Evolutionary conservation across 768 basidiomycete species (phyloP), one percentile per base, ranked within the genome.

Genomic region (Amanita exitialis): DNA sequence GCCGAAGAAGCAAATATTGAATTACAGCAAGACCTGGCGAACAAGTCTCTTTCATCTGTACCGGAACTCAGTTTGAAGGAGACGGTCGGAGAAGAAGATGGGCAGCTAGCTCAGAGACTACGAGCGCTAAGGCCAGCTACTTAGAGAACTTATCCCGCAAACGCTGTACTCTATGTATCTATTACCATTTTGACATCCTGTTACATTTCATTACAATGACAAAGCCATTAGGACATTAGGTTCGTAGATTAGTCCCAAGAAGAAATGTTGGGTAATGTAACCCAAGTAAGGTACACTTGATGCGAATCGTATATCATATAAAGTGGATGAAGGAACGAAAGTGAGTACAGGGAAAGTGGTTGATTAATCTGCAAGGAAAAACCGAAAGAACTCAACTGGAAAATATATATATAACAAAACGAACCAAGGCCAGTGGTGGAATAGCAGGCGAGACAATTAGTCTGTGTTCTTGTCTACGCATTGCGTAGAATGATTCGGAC

Each of bases 1-100:
- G 96, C 96, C 3, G 96, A 98, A 63, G 95, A 99, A 66, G 92
- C 92, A 20, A 87, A 97, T 57, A 87, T 99, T 53, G 92, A 99
- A 64, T 69, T 96, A 21, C 85, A 92, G 64, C 96, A 98, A 49
- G 92, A 93, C 61, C 75, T 98, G 27, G 80, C 84, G 16, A 67
- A 76, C 43, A 82, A 79, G 59, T 77, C 83, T 59, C 63, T 81
- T 30, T 67, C 73, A 8, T 66, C 72, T 39, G 78, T 90, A 8
- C 73, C 85, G 0, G 82, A 83, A 52, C 62, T 85, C 2, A 55
- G 63, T 36, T 67, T 71, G 30, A 68, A 73, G 58, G 80, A 82
- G 56, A 72, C 68, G 39, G 59, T 80, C 45, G 74, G 80, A 18
- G 85, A 93, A 61, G 90, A 92, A 65, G 91, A 93, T 57, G 72